Base-by-base conservation (phyloP, 768 basidiomycete genomes). In the Phylloporus scabripes region DNA sequence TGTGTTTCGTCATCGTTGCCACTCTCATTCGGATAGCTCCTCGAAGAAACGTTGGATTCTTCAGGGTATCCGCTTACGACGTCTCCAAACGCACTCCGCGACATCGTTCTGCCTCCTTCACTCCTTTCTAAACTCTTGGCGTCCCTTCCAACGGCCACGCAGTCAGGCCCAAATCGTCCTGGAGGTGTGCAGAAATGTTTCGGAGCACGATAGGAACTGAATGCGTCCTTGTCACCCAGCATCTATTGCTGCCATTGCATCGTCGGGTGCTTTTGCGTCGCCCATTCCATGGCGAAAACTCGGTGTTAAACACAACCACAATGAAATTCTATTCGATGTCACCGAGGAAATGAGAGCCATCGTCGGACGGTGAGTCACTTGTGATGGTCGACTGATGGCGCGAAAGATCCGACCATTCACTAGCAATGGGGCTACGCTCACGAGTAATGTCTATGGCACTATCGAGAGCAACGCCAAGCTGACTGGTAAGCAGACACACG, bases 41-140 rank as follows among this genome's bases (percentile, higher is more conserved):
- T 96, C 26, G 94, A 95, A 70, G 94, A 98, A 69, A 93, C 90
- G n/a, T 72, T 98, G 23, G 93, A 95, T 62, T 83, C 92, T 8
- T 87, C 91, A 10, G 93, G 94, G 0, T 85, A 93, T 62, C 93
- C 93, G 0, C 73, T 94, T 32, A 96, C 93, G 6, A 98, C 92
- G 3, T 90, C 91, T 48, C 76, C 85, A 2, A 94, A 91, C 60
- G 85, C 90, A 17, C 75, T 98, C 2, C 83, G 91, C 21, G 94
- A 98, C 60, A 94, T 98, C 52, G 91, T 98, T 7, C 76, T 96
- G 1, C 90, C 92, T 1, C 93, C 94, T 1, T 87, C 92, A 0
- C 78, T 96, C 28, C 75, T 95, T 41, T 79, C 82, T 49, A 92
- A 90, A 60, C 68, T 85, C 10, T 69, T 85, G 28, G 76, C 69